Conservation (phyloP, 1,139 yeast species). For the Lodderomyces oxycetoniae region DNA sequence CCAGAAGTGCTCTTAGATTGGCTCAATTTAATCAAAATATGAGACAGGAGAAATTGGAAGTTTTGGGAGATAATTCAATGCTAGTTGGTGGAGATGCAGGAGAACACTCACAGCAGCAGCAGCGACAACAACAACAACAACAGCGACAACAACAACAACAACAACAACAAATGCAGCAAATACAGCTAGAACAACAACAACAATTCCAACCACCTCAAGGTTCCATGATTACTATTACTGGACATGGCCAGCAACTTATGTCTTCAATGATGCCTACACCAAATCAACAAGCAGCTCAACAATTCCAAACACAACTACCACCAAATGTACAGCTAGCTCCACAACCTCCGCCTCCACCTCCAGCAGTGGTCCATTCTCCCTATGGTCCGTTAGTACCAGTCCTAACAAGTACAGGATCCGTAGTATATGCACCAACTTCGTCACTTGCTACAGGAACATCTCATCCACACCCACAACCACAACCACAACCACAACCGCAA, state of each 20-base stretch:
- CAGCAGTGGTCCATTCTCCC: conserved; percentile 24
- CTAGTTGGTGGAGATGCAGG: conserved; percentile 6
- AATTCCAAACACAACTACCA: conserved; percentile 3
- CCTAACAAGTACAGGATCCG: conserved; percentile 23
- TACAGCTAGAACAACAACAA: conserved; percentile 3
- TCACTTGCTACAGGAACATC: conserved; percentile 6
- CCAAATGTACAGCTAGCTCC: conserved; percentile 6
- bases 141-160: conserved; percentile 2
- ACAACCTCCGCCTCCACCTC: conserved; percentile 6
- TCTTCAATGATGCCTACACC: too few species aligned
- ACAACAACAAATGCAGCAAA: conserved; percentile 1
- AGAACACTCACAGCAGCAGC: conserved; percentile 1
- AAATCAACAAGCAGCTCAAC: too few species aligned
- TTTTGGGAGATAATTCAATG: conserved; percentile 12
- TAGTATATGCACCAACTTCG: conserved; percentile 15
- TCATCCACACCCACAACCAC: conserved; percentile 8
- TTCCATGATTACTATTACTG: too few species aligned
- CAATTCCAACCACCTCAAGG: conserved; percentile 5
- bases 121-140: conserved; percentile 3
- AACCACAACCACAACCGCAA: conserved; percentile 4
- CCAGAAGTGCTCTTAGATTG: conserved; percentile 46
- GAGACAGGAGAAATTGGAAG: conserved; percentile 29
- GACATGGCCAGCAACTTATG: too few species aligned
- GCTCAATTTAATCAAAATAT: conserved; percentile 48
- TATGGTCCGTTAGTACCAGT: conserved; percentile 35